Evolutionary conservation across 2,329 filamentous ascomycete genomes (phyloP).

Genomic region (Zopfia rhizophila): DNA sequence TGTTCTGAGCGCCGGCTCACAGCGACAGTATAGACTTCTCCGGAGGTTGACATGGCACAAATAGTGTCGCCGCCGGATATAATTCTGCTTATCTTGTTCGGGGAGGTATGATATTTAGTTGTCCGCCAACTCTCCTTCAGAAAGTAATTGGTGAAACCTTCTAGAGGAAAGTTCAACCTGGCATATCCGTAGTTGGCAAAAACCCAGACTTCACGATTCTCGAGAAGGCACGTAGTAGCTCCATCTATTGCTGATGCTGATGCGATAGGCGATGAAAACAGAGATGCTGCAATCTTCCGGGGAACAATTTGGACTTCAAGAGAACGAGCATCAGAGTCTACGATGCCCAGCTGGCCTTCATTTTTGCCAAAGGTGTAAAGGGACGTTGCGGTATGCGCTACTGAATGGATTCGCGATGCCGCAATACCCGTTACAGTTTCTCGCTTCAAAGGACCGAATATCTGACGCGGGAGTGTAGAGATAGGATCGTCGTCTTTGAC

Average conservation of each 20-base stretch:
- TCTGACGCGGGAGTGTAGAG: slow-evolving; percentile 82
- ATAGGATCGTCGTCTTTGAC: slow-evolving; percentile 84
- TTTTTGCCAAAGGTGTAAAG: slow-evolving; percentile 97
- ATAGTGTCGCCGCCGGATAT: slow-evolving; percentile 91
- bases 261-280: slow-evolving; percentile 77
- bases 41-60: slow-evolving; percentile 83
- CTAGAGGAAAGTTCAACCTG: slow-evolving; percentile 84
- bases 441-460: slow-evolving; percentile 91
- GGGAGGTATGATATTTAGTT: slow-evolving; percentile 70
- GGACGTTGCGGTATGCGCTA: slow-evolving; percentile 82
- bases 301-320: slow-evolving; percentile 85
- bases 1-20: slow-evolving; percentile 75
- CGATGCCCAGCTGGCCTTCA: slow-evolving; percentile 89
- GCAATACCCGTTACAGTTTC: slow-evolving; percentile 84
- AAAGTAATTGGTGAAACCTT: slow-evolving; percentile 76
- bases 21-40: slow-evolving; percentile 87
- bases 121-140: slow-evolving; percentile 73
- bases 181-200: slow-evolving; percentile 97
- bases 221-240: slow-evolving; percentile 85
- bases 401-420: slow-evolving; percentile 90
- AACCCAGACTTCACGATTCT: slow-evolving; percentile 89
- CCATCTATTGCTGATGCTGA: slow-evolving; percentile 90
- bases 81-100: slow-evolving; percentile 78
- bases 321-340: slow-evolving; percentile 93
- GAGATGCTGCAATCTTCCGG: slow-evolving; percentile 85